A percentile compares a stretch with the other conserved stretches of the same genome.
These are phyloP conservation scores for Aspergillus oerlinghausenensis DNA, from an alignment of 2,329 filamentous ascomycete genomes.

Conservation along the genomic window DNA sequence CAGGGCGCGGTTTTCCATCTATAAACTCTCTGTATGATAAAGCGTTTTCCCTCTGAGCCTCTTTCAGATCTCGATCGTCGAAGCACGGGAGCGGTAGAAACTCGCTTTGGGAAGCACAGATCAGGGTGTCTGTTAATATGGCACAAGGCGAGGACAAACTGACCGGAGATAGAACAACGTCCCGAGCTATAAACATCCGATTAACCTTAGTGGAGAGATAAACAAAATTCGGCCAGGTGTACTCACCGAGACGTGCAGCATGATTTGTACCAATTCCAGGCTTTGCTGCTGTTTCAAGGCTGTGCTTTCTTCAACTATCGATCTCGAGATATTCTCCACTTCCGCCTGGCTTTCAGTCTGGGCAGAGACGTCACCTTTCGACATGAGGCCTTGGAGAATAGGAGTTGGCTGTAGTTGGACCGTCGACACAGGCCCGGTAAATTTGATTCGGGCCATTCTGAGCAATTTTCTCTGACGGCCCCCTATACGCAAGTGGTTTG, in stretches of 20 bases:
- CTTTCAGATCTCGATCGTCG: conserved; percentile 28
- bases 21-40: conserved; percentile 27
- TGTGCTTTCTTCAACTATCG: conserved; percentile 9
- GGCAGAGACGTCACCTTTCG: conserved; percentile 5
- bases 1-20: conserved; percentile 11
- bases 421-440: conserved; percentile 15
- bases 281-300: conserved; percentile 41
- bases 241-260: conserved; percentile 45
- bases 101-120: conserved; percentile 19
- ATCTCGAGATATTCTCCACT: conserved; percentile 5
- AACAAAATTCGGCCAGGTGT: background rate
- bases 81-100: conserved; percentile 34
- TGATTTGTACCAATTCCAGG: conserved; percentile 44
- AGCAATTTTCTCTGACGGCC: background rate
- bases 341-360: conserved; percentile 13
- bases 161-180: conserved; percentile 34
- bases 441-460: conserved; percentile 24
- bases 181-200: conserved; percentile 24
- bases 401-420: conserved; percentile 15
- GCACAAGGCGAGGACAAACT: background rate
- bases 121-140: conserved; percentile 9
- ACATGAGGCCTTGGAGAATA: conserved; percentile 1
- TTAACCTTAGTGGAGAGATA: conserved; percentile 2
- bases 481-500: background rate
- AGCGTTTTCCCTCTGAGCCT: conserved; percentile 19